Evolutionary conservation across 441 rosid genomes (phyloP), one percentile per base, ranked within the genome.

Genomic region (Hura crepitans): DNA sequence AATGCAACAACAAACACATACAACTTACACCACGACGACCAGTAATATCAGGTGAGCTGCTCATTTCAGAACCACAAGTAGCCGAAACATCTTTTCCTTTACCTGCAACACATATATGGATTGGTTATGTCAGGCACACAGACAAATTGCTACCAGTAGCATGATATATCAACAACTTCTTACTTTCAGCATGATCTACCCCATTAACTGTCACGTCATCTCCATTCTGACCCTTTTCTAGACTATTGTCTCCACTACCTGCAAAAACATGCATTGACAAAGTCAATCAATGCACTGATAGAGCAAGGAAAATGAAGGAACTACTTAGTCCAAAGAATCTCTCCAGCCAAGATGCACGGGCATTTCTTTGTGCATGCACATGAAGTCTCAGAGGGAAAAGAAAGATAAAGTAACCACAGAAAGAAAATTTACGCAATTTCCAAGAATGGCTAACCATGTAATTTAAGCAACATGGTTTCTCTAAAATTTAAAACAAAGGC

Each of bases 1-100:
- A 82, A 80, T 62, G 78, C 82, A 81, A 84, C 83, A 75, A 85
- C 78, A 91, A 93, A 93, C 96, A 96, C 98, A 91, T 96, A 96
- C 99, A 96, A 96, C 99, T 96, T 96, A 96, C 98, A 96, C 89
- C 88, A 93, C 97, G 96, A 80, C 97, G 96, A 91, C 79, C 75
- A 79, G 60, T 14, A 68, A 18, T 62, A 65, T 82, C 91, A 89
- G 72, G 82, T 66, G 79, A 78, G 81, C 82, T 63, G 74, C 74
- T 80, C 69, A 72, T 59, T 70, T 81, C 87, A 65, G 73, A 71
- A 78, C 80, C 79, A 75, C 72, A 75, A 57, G 79, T 80, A 78
- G 81, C 73, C 59, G 72, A 65, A 62, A 43, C 69, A 82, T 75
- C 79, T 42, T 75, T 81, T 65, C 57, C 77, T 56, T 75, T 78